Evolutionary conservation across 805 yeast species (phyloP).

Genomic region (Candida montana): DNA sequence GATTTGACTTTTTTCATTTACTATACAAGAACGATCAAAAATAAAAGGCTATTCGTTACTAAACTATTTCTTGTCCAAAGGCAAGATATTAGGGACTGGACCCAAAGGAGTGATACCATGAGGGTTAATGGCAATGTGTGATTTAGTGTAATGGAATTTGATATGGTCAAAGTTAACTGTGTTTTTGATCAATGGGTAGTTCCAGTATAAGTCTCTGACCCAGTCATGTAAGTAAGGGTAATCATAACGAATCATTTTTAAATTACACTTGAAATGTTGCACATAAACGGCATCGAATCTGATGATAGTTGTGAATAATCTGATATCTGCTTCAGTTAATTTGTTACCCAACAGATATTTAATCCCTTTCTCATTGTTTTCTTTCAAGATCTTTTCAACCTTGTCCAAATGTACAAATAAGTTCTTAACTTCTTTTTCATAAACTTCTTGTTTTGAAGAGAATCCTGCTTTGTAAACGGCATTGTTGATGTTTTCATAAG

Average conservation of each 20-base stretch:
- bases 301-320: conserved; percentile 80
- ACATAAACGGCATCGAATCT: conserved; percentile 92
- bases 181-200: conserved; percentile 58
- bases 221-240: conserved; percentile 77
- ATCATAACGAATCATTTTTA: conserved; percentile 70
- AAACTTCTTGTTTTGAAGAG: conserved; percentile 77
- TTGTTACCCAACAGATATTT: conserved; percentile 53
- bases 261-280: conserved; percentile 92
- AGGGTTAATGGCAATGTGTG: conserved; percentile 79
- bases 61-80: conserved; percentile 24
- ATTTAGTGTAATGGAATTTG: conserved; percentile 84
- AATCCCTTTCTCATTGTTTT: conserved; percentile 28
- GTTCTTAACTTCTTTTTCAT: conserved; percentile 59
- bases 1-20: too few relatives aligned
- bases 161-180: conserved; percentile 89
- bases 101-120: conserved; percentile 81
- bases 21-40: too few relatives aligned
- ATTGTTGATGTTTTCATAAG: conserved; percentile 80
- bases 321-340: conserved; percentile 86
- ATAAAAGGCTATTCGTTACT: too few relatives aligned
- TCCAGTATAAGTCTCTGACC: conserved; percentile 83
- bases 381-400: conserved; percentile 55
- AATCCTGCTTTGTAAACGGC: conserved; percentile 94
- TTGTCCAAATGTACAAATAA: conserved; percentile 66
- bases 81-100: conserved; percentile 71